These are phyloP conservation scores for Colletotrichum euphorbiae DNA, from an alignment of 2,329 filamentous ascomycete species.

Conservation along the genomic window DNA sequence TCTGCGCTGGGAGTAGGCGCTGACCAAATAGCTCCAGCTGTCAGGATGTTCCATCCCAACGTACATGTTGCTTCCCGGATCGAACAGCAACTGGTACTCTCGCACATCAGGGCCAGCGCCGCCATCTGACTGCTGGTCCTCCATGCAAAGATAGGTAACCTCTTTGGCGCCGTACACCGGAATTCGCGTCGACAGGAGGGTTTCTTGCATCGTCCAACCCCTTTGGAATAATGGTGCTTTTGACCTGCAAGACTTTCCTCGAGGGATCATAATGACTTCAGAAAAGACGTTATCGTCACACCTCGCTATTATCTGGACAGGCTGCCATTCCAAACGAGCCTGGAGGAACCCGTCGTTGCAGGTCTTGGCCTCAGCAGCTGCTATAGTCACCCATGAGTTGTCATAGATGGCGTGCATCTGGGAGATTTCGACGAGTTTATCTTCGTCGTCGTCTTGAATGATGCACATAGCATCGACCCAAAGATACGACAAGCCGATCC, in stretches of 20 bases:
- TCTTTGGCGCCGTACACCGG: background rate
- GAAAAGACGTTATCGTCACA: conserved; percentile 6
- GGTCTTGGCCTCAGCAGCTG: background rate
- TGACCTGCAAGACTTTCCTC: background rate
- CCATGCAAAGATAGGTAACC: background rate
- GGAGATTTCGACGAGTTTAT: background rate
- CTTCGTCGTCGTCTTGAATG: conserved; percentile 22
- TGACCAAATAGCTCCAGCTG: background rate
- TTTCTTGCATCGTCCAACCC: background rate
- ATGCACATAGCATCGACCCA: conserved; percentile 40
- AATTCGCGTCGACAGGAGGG: background rate
- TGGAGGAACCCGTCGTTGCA: conserved; percentile 3
- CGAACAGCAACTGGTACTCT: background rate
- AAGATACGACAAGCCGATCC: conserved; percentile 29
- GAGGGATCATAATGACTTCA: background rate
- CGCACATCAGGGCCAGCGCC: background rate
- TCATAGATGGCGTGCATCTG: background rate
- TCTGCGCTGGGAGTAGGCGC: background rate
- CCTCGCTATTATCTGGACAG: background rate
- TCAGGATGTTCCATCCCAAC: background rate
- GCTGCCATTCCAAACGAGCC: background rate
- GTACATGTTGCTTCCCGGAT: background rate
- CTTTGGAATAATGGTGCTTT: background rate
- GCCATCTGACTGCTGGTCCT: background rate
- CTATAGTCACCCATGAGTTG: background rate